phyloP scores from a whole-genome alignment of 2,329 filamentous ascomycete species.

The Aspergillus fijiensis region DNA sequence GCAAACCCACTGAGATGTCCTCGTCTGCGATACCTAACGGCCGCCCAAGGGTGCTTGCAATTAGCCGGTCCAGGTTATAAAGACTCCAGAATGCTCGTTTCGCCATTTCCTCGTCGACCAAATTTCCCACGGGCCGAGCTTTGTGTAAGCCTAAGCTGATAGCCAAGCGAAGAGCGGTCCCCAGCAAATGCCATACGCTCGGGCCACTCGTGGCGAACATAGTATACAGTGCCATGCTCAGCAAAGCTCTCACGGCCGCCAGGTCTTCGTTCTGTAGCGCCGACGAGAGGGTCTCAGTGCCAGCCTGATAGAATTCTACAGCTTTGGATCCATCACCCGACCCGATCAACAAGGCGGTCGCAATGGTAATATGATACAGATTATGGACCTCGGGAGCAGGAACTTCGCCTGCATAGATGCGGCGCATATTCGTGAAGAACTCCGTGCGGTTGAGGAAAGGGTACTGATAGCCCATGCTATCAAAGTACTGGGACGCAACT shows the following conservation, averaged over 20 bases:
- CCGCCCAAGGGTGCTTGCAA: slow-evolving; percentile 41
- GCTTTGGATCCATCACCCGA: slow-evolving; percentile 32
- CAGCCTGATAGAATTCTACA: slow-evolving; percentile 37
- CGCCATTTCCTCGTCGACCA: slow-evolving; percentile 40
- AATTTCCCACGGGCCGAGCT: slow-evolving; percentile 25
- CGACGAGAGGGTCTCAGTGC: slow-evolving; percentile 34
- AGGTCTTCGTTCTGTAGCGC: slow-evolving; percentile 42
- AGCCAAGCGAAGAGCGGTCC: slow-evolving; percentile 38
- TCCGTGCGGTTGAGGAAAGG: slow-evolving; percentile 38
- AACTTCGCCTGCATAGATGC: slow-evolving; percentile 36
- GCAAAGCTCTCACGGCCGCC: slow-evolving; percentile 36
- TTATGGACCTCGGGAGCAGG: slow-evolving; percentile 36
- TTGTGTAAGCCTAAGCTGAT: slow-evolving; percentile 42
- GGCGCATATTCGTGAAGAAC: slow-evolving; percentile 34
- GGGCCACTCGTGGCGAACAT: slow-evolving; percentile 40
- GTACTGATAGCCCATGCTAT: slow-evolving; percentile 41
- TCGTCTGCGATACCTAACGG: slow-evolving; percentile 44
- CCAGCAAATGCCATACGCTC: slow-evolving; percentile 43
- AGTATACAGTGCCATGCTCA: slow-evolving; percentile 40
- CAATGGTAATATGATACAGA: slow-evolving; percentile 40
- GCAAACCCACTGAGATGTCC: slow-evolving; percentile 41
- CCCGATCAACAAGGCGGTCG: slow-evolving; percentile 36
- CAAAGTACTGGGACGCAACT: slow-evolving; percentile 36
- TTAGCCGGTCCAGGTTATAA: slow-evolving; percentile 45
- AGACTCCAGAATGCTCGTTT: slow-evolving; percentile 47